Conservation (phyloP, 306 rosid genomes). For the Gleditsia sinensis region DNA sequence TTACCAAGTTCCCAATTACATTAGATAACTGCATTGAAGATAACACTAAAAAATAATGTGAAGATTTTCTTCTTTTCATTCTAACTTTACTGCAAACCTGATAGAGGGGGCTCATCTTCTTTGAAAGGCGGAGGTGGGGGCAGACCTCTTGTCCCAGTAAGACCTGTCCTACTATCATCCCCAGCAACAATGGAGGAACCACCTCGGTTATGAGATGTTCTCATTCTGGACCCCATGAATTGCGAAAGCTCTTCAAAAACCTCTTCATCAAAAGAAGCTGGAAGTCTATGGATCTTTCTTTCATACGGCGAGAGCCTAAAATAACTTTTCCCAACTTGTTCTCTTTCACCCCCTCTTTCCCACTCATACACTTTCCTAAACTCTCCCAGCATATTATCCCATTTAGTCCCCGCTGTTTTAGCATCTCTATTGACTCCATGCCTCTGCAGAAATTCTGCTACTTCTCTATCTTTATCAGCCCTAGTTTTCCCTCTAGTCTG, state of each 20-base stretch:
- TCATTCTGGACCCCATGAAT: conserved; percentile 87
- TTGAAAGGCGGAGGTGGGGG: conserved; percentile 64
- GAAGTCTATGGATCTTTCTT: conserved; percentile 86
- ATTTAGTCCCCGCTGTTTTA: conserved; percentile 90
- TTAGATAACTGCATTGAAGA: conserved; percentile 23
- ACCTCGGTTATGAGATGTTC: conserved; percentile 58
- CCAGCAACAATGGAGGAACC: conserved; percentile 40
- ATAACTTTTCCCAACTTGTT: conserved; percentile 85
- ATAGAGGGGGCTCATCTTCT: conserved; percentile 61
- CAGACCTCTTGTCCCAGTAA: conserved; percentile 43
- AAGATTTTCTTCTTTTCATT: too few relatives aligned
- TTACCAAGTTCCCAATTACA: not conserved
- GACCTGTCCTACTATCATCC: conserved; percentile 44
- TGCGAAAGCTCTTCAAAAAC: conserved; percentile 92
- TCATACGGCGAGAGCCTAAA: conserved; percentile 96
- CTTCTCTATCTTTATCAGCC: conserved; percentile 89
- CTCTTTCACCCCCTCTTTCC: conserved; percentile 92
- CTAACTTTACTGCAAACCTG: conserved; percentile 67
- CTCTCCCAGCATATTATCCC: conserved; percentile 99
- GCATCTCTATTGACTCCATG: conserved; percentile 84
- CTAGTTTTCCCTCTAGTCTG: conserved; percentile 71
- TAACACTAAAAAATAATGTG: too few relatives aligned
- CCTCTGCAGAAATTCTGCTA: conserved; percentile 74
- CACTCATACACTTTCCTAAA: conserved; percentile 94
- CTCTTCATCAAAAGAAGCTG: conserved; percentile 96